Percentiles rank a stretch among this genome's conserved stretches.
Evolutionary conservation across 352 stramenopile species (phyloP).

Genomic region (Phytophthora pinifolia): DNA sequence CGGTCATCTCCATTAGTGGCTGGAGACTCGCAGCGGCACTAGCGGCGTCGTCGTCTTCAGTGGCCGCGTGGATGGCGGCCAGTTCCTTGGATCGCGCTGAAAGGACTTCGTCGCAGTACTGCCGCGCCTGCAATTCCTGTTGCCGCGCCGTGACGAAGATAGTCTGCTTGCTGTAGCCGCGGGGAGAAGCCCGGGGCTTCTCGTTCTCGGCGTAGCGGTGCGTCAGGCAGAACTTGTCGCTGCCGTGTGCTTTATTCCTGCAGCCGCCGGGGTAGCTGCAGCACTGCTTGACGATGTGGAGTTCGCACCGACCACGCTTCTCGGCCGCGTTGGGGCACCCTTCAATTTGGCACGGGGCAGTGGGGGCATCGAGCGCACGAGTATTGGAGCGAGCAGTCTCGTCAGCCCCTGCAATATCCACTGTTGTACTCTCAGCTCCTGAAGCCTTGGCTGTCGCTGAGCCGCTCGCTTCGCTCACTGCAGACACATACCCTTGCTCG

Average conservation of each 20-base stretch:
- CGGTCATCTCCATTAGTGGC: constrained; percentile 1
- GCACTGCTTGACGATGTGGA: constrained; percentile 7
- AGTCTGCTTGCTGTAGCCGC: neutral
- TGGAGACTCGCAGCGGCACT: neutral
- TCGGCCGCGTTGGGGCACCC: neutral
- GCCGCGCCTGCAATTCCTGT: constrained; percentile 8
- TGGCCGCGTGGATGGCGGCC: constrained; percentile 6
- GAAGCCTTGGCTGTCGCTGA: too few relatives aligned
- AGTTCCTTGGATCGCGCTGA: constrained; percentile 2
- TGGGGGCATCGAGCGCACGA: neutral
- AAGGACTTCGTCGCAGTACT: constrained; percentile 7
- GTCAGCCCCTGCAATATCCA: neutral
- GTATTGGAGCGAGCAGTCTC: neutral
- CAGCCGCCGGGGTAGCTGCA: constrained; percentile 5
- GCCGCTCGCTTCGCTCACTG: neutral
- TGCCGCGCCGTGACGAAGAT: neutral
- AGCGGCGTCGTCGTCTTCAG: neutral
- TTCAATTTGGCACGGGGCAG: neutral
- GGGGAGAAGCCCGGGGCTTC: neutral
- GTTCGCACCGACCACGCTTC: neutral
- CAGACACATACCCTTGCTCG: too few relatives aligned
- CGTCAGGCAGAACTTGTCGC: constrained; percentile 9
- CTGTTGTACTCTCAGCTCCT: neutral
- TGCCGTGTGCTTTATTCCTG: neutral
- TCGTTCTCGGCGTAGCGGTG: neutral